A percentile compares a stretch with the other conserved stretches of the same genome.
Conservation (phyloP, 768 basidiomycete species). For the Termitomyces sp. region DNA sequence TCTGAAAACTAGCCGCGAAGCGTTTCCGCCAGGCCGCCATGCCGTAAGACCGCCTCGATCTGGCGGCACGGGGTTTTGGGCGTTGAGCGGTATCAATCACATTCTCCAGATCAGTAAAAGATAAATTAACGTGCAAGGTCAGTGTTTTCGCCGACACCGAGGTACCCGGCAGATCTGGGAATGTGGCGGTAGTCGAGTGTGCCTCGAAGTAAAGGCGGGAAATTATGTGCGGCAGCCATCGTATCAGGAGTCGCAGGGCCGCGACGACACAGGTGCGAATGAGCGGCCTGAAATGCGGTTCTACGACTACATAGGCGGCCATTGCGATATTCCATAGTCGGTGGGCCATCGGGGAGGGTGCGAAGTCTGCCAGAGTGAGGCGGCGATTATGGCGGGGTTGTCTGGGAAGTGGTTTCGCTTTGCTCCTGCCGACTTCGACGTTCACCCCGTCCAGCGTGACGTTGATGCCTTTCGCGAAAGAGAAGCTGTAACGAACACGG, state of each 20-base stretch:
- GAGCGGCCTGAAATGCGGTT: slow-evolving; percentile 59
- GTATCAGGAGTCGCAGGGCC: slow-evolving; percentile 53
- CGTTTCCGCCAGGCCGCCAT: slow-evolving; percentile 64
- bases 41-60: slow-evolving; percentile 31
- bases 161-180: slow-evolving; percentile 45
- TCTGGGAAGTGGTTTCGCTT: slow-evolving; percentile 13
- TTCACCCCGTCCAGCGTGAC: slow-evolving; percentile 59
- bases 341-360: slow-evolving; percentile 39
- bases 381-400: slow-evolving; percentile 31
- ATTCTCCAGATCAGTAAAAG: slow-evolving; percentile 47
- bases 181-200: slow-evolving; percentile 46
- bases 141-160: slow-evolving; percentile 47
- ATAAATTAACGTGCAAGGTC: slow-evolving; percentile 47
- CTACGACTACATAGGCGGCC: slow-evolving; percentile 39
- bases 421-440: slow-evolving; percentile 40
- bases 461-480: slow-evolving; percentile 50
- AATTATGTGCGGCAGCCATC: slow-evolving; percentile 62
- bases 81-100: slow-evolving; percentile 19
- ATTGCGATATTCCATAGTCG: slow-evolving; percentile 34
- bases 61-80: slow-evolving; percentile 16
- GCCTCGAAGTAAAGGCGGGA: slow-evolving; percentile 67
- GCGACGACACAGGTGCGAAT: slow-evolving; percentile 52
- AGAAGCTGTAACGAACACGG: slow-evolving; percentile 60
- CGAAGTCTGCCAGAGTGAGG: slow-evolving; percentile 43
- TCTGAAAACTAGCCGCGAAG: slow-evolving; percentile 51